Conservation (phyloP, 768 basidiomycete species). For the Suillus subaureus region DNA sequence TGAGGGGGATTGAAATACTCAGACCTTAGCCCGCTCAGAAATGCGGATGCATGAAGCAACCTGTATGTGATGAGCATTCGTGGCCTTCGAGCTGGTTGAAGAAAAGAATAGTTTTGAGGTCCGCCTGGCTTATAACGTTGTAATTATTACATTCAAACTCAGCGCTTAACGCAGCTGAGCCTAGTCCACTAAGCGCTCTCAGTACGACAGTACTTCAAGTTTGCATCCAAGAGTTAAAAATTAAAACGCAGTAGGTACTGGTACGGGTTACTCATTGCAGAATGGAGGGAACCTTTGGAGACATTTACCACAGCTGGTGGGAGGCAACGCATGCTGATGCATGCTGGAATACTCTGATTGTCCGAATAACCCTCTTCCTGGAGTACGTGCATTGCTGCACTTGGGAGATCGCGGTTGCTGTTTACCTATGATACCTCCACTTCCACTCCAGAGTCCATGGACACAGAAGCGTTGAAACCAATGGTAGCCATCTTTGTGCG, state of each 20-base stretch:
- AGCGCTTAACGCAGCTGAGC: neutral
- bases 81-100: slow-evolving; percentile 52
- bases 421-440: neutral
- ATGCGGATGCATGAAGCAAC: slow-evolving; percentile 30
- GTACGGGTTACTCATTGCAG: neutral
- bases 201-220: no score
- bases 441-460: neutral
- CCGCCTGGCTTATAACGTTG: neutral
- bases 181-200: neutral
- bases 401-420: neutral
- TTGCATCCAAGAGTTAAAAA: no score
- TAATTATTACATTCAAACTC: neutral
- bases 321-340: neutral
- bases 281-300: neutral
- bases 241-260: no score
- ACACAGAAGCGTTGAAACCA: neutral
- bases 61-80: slow-evolving; percentile 63
- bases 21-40: slow-evolving; percentile 80
- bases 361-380: neutral
- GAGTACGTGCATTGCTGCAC: neutral
- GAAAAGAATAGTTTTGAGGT: neutral
- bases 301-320: neutral
- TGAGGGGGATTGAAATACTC: slow-evolving; percentile 66
- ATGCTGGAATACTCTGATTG: neutral
- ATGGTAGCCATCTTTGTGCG: neutral